Conservation (phyloP, 2,329 filamentous ascomycete genomes). For the Sclerotinia minor region DNA sequence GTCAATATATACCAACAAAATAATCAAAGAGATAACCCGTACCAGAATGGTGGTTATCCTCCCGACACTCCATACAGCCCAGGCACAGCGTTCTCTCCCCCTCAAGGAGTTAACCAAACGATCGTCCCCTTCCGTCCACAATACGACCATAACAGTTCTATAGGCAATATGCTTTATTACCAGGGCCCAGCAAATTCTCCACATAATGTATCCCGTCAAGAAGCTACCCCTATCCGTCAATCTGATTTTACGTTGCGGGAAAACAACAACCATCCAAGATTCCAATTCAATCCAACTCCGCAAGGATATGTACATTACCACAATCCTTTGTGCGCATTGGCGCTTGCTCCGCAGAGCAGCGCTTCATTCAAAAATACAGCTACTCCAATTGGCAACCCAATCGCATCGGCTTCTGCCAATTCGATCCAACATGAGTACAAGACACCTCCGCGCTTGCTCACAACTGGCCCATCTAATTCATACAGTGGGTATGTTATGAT, state of each 20-base stretch:
- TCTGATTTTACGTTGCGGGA: too few species aligned
- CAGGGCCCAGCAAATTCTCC: background rate
- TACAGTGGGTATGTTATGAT: background rate
- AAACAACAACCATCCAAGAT: background rate
- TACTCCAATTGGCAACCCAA: background rate
- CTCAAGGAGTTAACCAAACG: too few species aligned
- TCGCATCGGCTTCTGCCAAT: background rate
- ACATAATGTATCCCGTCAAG: background rate
- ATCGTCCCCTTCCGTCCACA: rapidly evolving
- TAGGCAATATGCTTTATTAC: too few species aligned
- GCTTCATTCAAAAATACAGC: background rate
- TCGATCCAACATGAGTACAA: background rate
- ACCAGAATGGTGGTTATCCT: background rate
- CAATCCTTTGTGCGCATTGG: rapidly evolving
- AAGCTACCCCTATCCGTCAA: background rate
- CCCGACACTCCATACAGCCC: background rate
- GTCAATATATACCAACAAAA: background rate
- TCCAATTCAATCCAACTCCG: background rate
- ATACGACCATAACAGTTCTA: background rate
- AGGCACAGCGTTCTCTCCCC: rapidly evolving
- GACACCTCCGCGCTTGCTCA: rapidly evolving
- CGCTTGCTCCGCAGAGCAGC: background rate
- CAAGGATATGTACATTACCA: background rate
- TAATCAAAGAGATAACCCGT: too few species aligned
- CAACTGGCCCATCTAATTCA: rapidly evolving